Evolutionary conservation across 495 filamentous ascomycete genomes (phyloP).

Genomic region (Astrothelium subdiscretum): DNA sequence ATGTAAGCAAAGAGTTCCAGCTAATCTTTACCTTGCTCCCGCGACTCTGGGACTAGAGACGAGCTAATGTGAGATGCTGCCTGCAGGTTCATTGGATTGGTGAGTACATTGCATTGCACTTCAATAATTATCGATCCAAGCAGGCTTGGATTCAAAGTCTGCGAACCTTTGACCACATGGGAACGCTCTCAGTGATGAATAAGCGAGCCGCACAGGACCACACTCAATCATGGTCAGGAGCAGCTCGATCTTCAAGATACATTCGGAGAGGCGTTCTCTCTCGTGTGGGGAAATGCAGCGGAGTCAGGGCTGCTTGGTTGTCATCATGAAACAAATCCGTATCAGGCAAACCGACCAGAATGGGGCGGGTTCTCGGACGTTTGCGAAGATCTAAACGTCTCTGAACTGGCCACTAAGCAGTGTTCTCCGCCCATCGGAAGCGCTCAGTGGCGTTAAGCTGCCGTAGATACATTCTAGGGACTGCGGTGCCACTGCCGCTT

Average conservation of each 20-base stretch:
- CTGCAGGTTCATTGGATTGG: conserved; percentile 30
- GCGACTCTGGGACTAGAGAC: not conserved
- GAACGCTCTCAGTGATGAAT: not conserved
- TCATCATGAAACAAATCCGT: not conserved
- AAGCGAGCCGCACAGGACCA: not conserved
- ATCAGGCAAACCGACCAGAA: not conserved
- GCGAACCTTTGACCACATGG: not conserved
- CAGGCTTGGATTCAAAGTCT: not conserved
- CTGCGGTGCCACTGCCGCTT: conserved; percentile 1
- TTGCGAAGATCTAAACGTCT: conserved; percentile 1
- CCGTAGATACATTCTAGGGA: not conserved
- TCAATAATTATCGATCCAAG: not conserved
- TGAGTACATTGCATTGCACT: conserved; percentile 6
- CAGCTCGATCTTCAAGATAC: not conserved
- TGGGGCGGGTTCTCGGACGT: not conserved
- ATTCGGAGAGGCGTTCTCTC: not conserved
- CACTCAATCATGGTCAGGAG: not conserved
- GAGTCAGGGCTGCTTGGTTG: not conserved
- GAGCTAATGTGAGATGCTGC: conserved; percentile 2
- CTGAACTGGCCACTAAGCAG: not conserved
- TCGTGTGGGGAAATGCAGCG: conserved; percentile 3
- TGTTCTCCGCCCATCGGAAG: not conserved
- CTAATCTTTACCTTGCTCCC: conserved; percentile 3
- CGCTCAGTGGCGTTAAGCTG: not conserved
- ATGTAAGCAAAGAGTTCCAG: conserved; percentile 19